Evolutionary conservation across 176 grass and related monocot species (phyloP).

Genomic region (Bromus sterilis): DNA sequence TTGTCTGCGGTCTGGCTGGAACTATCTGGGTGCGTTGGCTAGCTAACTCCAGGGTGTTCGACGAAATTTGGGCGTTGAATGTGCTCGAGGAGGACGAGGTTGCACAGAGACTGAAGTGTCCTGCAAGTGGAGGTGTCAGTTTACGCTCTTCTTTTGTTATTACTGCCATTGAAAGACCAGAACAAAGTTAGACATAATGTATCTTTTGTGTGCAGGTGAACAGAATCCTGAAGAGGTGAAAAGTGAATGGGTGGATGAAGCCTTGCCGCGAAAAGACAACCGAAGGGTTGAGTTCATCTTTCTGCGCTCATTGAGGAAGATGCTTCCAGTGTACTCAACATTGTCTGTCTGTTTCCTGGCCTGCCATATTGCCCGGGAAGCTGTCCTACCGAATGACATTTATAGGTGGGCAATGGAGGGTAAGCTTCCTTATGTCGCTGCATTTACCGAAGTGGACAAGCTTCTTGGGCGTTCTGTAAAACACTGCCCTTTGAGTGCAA

Average conservation of each 20-base stretch:
- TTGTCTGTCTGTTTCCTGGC: slow-evolving; percentile 64
- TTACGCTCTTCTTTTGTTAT: neutral
- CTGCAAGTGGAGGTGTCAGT: neutral
- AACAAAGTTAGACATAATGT: neutral
- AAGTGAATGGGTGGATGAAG: slow-evolving; percentile 12
- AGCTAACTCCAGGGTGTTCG: slow-evolving; percentile 45
- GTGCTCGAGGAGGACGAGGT: slow-evolving; percentile 27
- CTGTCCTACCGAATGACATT: slow-evolving; percentile 70
- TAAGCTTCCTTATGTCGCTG: slow-evolving; percentile 70
- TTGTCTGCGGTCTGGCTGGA: slow-evolving; percentile 49
- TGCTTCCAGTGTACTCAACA: slow-evolving; percentile 71
- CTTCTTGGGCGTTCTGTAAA: slow-evolving; percentile 43
- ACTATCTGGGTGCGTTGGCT: slow-evolving; percentile 57
- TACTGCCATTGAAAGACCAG: neutral
- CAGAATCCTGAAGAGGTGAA: slow-evolving; percentile 7
- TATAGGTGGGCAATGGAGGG: slow-evolving; percentile 58
- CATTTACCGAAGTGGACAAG: slow-evolving; percentile 49
- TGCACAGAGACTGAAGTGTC: neutral
- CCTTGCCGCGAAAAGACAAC: slow-evolving; percentile 7
- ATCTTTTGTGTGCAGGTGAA: slow-evolving; percentile 24
- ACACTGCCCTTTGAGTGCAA: slow-evolving; percentile 46
- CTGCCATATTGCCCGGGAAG: slow-evolving; percentile 69
- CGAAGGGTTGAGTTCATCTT: slow-evolving; percentile 33
- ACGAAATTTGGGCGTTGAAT: slow-evolving; percentile 41
- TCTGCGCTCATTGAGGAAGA: slow-evolving; percentile 51